A percentile compares a stretch with the other conserved stretches of the same genome.
Conservation (phyloP, 2,329 filamentous ascomycete genomes). For the Chaetomium globosum region DNA sequence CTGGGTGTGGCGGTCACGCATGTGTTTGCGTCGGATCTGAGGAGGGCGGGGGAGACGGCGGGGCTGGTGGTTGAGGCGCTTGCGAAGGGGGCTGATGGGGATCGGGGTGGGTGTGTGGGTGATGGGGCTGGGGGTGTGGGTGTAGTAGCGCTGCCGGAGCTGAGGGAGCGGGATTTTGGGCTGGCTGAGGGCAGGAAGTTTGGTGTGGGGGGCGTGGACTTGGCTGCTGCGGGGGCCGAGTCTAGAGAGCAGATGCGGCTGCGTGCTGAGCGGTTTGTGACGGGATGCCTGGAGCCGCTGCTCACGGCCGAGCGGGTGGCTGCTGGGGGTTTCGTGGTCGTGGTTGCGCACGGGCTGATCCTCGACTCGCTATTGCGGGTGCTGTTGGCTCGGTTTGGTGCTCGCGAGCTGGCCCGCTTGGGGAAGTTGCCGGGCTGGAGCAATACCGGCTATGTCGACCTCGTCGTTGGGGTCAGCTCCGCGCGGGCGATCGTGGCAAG, state of each 20-base stretch:
- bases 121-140: neutral
- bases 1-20: slow-evolving; percentile 52
- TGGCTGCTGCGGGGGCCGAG: slow-evolving; percentile 61
- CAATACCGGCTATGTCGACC: slow-evolving; percentile 56
- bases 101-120: neutral
- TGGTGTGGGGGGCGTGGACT: slow-evolving; percentile 36
- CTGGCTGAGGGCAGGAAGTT: slow-evolving; percentile 68
- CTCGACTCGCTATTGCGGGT: slow-evolving; percentile 68
- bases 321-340: slow-evolving; percentile 52
- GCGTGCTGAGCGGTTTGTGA: slow-evolving; percentile 68
- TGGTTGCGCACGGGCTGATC: slow-evolving; percentile 84
- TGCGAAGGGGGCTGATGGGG: slow-evolving; percentile 2
- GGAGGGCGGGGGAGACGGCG: slow-evolving; percentile 73
- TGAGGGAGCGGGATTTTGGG: slow-evolving; percentile 77
- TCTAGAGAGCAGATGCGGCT: slow-evolving; percentile 65
- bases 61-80: slow-evolving; percentile 65
- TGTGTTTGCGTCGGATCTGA: slow-evolving; percentile 77
- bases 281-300: slow-evolving; percentile 63
- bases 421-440: slow-evolving; percentile 48
- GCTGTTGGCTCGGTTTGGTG: slow-evolving; percentile 59
- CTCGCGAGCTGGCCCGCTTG: slow-evolving; percentile 33
- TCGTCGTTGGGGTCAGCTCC: slow-evolving; percentile 18
- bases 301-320: slow-evolving; percentile 42
- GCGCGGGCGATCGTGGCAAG: neutral
- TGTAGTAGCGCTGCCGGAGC: slow-evolving; percentile 49